Conservation (phyloP, 2,329 filamentous ascomycete genomes). For the Phyllosticta citribraziliensis region DNA sequence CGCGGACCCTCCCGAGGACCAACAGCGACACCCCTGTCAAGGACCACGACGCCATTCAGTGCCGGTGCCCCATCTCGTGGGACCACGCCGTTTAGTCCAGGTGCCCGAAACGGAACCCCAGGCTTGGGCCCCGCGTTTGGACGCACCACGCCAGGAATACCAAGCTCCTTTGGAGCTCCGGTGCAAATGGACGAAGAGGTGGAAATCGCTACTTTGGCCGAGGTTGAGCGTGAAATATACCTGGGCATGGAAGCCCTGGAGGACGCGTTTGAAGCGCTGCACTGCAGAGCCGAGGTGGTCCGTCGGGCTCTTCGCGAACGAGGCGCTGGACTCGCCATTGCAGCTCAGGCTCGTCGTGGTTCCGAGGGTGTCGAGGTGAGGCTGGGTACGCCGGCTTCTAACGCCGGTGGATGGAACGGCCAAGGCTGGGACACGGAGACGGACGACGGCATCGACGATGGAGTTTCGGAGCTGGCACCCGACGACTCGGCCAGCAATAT, state of each 20-base stretch:
- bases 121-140: not conserved
- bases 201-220: conserved; percentile 79
- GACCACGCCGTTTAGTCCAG: conserved; percentile 40
- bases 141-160: conserved; percentile 18
- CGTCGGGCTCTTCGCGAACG: conserved; percentile 72
- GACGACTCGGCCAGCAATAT: conserved; percentile 78
- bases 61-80: conserved; percentile 39
- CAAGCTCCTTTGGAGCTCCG: conserved; percentile 49
- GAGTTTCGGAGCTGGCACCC: conserved; percentile 49
- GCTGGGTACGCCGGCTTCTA: conserved; percentile 42
- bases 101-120: not conserved
- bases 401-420: conserved; percentile 17
- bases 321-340: conserved; percentile 63
- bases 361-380: conserved; percentile 35
- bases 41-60: conserved; percentile 45
- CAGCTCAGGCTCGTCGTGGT: conserved; percentile 48
- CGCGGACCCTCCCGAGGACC: conserved; percentile 29
- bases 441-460: conserved; percentile 26
- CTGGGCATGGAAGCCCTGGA: conserved; percentile 89
- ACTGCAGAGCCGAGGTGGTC: conserved; percentile 72
- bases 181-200: conserved; percentile 91
- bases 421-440: conserved; percentile 23
- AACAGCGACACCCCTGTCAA: conserved; percentile 29
- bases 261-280: conserved; percentile 87
- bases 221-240: conserved; percentile 90